Base-by-base conservation (phyloP, 2,329 filamentous ascomycete species). In the Sphaerostilbella broomeana region DNA sequence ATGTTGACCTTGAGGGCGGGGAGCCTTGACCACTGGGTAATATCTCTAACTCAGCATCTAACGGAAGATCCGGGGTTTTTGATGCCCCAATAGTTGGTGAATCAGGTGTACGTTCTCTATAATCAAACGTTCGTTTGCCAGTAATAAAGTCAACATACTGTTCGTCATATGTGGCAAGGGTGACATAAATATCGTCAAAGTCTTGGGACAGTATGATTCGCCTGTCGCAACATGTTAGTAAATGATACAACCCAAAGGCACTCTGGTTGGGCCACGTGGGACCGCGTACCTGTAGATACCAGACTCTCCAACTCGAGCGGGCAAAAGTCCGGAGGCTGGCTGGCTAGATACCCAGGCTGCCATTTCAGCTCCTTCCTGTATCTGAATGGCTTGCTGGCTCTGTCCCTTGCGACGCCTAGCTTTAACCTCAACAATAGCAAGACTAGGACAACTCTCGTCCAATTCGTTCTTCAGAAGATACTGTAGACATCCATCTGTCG, bases 381-480 rank as follows among this genome's bases (percentile, higher is more conserved):
- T 27, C 4, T 24, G 20, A 5, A 44, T 29, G 5, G 38, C 16
- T 7, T 7, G 26, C 7, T 10, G 12, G n/a, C 41, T 44, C 32
- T n/a, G 9, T 4, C 6, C 2, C 7, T 11, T 25, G 2, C 42
- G 42, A n/a, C 29, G 42, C 12, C 34, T 41, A 10, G 42, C 37
- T 28, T 44, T 44, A 13, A 41, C 42, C 16, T 44, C 42, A 19
- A 44, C 25, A n/a, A 44, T 44, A 4, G 22, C 38, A 11, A 44
- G 29, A 4, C 22, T 25, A 25, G 22, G 22, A 12, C 22, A 25
- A 3, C 12, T 12, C 3, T 25, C 22, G 2, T 25, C 22, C 8
- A 25, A 12, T 25, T 25, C 12, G 22, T 4, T 12, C 8, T 25
- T 12, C 22, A 3, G 22, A 12, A 25, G 3, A 12, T 9, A 25